phyloP scores from a whole-genome alignment of 352 stramenopile species.

The Globisporangium camurandrum region DNA sequence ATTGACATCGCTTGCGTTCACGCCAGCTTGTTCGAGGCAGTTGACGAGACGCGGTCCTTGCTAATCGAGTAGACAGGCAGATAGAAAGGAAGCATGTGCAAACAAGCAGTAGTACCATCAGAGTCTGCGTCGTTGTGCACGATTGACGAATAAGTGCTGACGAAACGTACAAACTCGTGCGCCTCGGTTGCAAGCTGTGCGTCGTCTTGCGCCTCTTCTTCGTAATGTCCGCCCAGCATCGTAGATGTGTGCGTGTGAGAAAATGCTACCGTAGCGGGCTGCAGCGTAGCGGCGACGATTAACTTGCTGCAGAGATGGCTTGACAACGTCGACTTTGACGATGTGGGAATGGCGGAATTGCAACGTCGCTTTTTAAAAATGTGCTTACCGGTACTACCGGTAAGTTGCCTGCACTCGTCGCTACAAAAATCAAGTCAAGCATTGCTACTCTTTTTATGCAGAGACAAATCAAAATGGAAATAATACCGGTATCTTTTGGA shows the following conservation, averaged over 20 bases:
- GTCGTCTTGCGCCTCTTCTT: constrained; percentile 12
- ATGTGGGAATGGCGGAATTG: background rate
- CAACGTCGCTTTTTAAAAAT: too few species aligned
- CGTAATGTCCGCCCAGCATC: constrained; percentile 14
- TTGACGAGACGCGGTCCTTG: constrained; percentile 82
- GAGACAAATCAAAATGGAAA: too few species aligned
- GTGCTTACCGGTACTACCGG: too few species aligned
- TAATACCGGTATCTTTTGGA: too few species aligned
- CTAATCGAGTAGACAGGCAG: constrained; percentile 11
- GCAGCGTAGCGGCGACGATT: too few species aligned
- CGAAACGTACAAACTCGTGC: constrained; percentile 14
- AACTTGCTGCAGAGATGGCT: background rate
- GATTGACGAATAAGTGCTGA: background rate
- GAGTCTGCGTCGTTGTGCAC: background rate
- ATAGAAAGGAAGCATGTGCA: constrained; percentile 4
- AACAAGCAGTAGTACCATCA: too few species aligned
- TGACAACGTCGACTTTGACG: background rate
- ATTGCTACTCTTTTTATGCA: too few species aligned
- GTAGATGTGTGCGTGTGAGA: background rate
- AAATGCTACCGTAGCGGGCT: background rate
- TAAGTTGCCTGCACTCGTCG: too few species aligned
- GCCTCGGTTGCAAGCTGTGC: constrained; percentile 7
- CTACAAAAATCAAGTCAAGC: too few species aligned
- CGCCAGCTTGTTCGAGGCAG: constrained; percentile 93
- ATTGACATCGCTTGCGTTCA: constrained; percentile 96